Evolutionary conservation across 2,329 filamentous ascomycete species (phyloP).

Genomic region (Aspergillus sp.): DNA sequence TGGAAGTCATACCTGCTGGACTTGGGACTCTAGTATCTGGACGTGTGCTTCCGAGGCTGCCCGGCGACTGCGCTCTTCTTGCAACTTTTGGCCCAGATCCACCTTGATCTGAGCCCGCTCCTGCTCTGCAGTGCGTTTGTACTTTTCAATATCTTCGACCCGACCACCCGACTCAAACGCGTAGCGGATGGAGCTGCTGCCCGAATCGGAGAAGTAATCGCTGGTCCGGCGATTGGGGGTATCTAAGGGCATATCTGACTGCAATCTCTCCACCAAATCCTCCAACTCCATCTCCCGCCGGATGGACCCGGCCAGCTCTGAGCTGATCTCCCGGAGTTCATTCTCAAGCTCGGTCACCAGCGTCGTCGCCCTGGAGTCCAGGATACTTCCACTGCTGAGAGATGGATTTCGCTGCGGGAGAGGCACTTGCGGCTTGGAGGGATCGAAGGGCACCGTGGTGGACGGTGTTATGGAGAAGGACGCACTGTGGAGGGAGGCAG

Average conservation of each 20-base stretch:
- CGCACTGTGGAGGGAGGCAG: constrained; percentile 38
- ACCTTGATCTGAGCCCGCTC: constrained; percentile 84
- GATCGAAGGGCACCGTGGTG: constrained; percentile 52
- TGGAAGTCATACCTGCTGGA: constrained; percentile 59
- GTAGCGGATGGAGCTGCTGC: constrained; percentile 79
- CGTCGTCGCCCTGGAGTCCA: constrained; percentile 51
- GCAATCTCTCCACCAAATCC: constrained; percentile 84
- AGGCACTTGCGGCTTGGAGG: constrained; percentile 53
- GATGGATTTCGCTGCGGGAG: constrained; percentile 45
- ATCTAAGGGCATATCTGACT: constrained; percentile 67
- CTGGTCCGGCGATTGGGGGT: constrained; percentile 73
- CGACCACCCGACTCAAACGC: constrained; percentile 61
- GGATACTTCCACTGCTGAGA: constrained; percentile 47
- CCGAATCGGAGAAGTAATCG: constrained; percentile 97
- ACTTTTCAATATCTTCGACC: constrained; percentile 73
- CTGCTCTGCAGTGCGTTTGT: constrained; percentile 83
- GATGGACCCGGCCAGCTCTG: constrained; percentile 89
- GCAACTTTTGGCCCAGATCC: constrained; percentile 80
- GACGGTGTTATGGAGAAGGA: constrained; percentile 36
- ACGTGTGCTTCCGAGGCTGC: constrained; percentile 81
- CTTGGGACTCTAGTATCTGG: constrained; percentile 75
- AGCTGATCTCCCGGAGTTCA: constrained; percentile 89
- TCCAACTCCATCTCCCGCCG: constrained; percentile 94
- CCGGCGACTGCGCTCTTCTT: constrained; percentile 78
- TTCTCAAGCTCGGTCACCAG: constrained; percentile 88